phyloP scores from a whole-genome alignment of 169 alveolate genomes.

The Toxoplasma gondii region DNA sequence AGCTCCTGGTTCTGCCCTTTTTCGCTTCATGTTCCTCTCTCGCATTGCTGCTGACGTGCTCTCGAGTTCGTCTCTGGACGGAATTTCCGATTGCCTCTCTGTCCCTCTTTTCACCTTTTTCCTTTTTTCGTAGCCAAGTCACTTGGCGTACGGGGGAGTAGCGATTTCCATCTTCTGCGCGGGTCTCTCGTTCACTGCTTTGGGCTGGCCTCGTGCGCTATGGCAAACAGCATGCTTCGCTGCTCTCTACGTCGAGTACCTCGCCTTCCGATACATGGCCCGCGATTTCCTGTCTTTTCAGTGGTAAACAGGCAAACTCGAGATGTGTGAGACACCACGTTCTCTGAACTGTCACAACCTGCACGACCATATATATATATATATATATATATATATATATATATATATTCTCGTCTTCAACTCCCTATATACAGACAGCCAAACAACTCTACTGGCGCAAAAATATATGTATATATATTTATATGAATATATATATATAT shows the following conservation, averaged over 20 bases:
- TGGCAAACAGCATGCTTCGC: conserved; percentile 17
- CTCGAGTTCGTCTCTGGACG: no score
- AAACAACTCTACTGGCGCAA: not conserved
- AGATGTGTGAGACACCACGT: no score
- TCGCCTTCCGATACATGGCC: conserved; percentile 42
- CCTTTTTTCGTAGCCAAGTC: not conserved
- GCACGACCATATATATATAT: no score
- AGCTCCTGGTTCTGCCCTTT: no score
- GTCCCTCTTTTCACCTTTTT: not conserved
- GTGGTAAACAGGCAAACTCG: not conserved
- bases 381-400: no score
- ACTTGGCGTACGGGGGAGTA: conserved; percentile 1
- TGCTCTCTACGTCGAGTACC: not conserved
- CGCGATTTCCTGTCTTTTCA: conserved; percentile 40
- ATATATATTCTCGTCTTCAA: not conserved
- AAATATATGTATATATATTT: not conserved
- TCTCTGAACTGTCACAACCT: no score
- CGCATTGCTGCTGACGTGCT: no score
- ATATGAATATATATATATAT: not conserved
- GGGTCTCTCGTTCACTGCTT: not conserved
- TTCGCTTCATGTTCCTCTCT: no score
- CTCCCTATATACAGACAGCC: not conserved
- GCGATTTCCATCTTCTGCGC: not conserved
- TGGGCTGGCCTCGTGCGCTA: not conserved
- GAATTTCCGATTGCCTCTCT: not conserved